Conservation (phyloP, 2,329 filamentous ascomycete genomes). For the Teratosphaeria viscida region DNA sequence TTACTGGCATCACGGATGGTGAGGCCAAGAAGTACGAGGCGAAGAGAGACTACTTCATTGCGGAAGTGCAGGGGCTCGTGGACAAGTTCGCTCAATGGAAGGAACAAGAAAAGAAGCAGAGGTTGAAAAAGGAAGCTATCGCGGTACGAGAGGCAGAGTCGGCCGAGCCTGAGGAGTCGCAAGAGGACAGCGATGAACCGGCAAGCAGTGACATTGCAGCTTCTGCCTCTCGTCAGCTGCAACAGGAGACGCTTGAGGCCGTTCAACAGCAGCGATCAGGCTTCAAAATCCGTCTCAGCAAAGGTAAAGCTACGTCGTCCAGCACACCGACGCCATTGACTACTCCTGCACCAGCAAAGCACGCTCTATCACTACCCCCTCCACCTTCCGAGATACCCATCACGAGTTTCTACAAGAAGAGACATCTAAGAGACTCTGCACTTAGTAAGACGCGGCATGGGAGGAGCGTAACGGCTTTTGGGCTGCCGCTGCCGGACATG, state of each 20-base stretch:
- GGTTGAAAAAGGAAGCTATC: constrained; percentile 59
- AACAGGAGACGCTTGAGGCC: constrained; percentile 56
- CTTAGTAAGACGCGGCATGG: constrained; percentile 61
- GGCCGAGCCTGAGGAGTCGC: constrained; percentile 28
- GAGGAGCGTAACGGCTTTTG: constrained; percentile 69
- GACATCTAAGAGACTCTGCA: constrained; percentile 67
- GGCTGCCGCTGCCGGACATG: constrained; percentile 66
- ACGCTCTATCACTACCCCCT: constrained; percentile 9
- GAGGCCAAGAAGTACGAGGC: constrained; percentile 80
- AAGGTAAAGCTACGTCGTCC: constrained; percentile 3
- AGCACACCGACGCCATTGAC: constrained; percentile 5
- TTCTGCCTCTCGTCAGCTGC: constrained; percentile 62
- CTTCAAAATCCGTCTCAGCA: constrained; percentile 13
- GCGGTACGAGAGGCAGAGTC: constrained; percentile 40
- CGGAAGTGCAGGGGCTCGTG: constrained; percentile 68
- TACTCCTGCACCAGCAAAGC: constrained; percentile 2
- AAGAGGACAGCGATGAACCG: constrained; percentile 34
- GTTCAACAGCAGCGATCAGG: constrained; percentile 22
- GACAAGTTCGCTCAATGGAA: constrained; percentile 85
- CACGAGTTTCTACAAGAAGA: constrained; percentile 77
- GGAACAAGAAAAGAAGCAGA: constrained; percentile 76
- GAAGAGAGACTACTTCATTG: constrained; percentile 74
- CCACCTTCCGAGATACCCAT: constrained; percentile 40
- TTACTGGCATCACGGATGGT: constrained; percentile 72
- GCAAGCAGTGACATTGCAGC: constrained; percentile 63